Conservation (phyloP, 202 grass and related monocot genomes). For the Dendrocalamus latiflorus region DNA sequence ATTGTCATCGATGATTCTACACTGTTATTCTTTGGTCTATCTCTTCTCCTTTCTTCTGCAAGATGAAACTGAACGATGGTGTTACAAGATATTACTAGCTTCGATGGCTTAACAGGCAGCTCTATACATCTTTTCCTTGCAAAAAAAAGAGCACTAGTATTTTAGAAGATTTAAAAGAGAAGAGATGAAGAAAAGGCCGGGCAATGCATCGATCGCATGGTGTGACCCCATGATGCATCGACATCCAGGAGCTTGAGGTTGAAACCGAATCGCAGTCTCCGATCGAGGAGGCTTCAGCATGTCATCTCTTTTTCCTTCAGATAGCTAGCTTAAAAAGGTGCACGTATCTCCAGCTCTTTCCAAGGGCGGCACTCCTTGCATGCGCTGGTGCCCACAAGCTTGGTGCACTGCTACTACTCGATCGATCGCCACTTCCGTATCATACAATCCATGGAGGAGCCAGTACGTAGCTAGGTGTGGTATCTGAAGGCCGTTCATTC, state of each 20-base stretch:
- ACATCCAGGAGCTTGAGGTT: background rate
- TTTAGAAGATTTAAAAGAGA: background rate
- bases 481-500: background rate
- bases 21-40: no score
- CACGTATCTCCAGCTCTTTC: slow-evolving; percentile 37
- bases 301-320: slow-evolving; percentile 23
- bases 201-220: background rate
- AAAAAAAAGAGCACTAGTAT: background rate
- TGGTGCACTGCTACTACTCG: background rate
- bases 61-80: background rate
- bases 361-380: slow-evolving; percentile 30
- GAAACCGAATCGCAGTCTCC: slow-evolving; percentile 29
- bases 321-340: slow-evolving; percentile 19
- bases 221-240: background rate
- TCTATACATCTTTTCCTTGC: background rate
- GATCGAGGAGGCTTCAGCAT: slow-evolving; percentile 36
- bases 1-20: no score
- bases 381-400: slow-evolving; percentile 20
- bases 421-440: no score
- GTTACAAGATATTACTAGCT: background rate
- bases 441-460: slow-evolving; percentile 18
- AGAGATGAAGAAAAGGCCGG: background rate
- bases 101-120: background rate
- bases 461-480: background rate
- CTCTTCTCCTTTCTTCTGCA: background rate